phyloP scores from a whole-genome alignment of 2,329 filamentous ascomycete species.

The Aspergillus jensenii region DNA sequence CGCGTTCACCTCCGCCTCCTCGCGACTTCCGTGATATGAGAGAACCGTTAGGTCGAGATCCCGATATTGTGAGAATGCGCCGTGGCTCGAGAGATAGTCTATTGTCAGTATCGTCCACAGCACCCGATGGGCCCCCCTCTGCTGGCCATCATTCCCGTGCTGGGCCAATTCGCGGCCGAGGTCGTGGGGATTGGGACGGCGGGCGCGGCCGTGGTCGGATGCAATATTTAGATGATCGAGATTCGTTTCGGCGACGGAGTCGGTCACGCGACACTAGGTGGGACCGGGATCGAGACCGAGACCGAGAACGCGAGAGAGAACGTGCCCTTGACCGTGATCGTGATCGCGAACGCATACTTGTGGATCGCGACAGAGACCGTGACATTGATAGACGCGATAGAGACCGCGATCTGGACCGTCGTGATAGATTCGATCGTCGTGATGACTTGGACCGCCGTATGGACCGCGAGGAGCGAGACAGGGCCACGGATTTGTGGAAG shows the following conservation, averaged over 20 bases:
- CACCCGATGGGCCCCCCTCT: constrained; percentile 37
- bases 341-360: constrained; percentile 23
- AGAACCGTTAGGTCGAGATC: constrained; percentile 36
- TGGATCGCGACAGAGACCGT: constrained; percentile 31
- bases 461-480: constrained; percentile 32
- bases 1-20: constrained; percentile 40
- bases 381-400: constrained; percentile 15
- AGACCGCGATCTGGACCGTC: constrained; percentile 34
- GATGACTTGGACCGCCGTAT: constrained; percentile 33
- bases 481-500: constrained; percentile 37
- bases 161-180: constrained; percentile 42
- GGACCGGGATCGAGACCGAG: constrained; percentile 41
- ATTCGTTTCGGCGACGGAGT: constrained; percentile 44
- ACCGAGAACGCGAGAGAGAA: constrained; percentile 37
- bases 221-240: constrained; percentile 42
- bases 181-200: constrained; percentile 44
- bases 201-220: constrained; percentile 44
- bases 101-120: constrained; percentile 35
- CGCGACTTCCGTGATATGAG: constrained; percentile 43
- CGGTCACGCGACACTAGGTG: constrained; percentile 46
- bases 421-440: constrained; percentile 31
- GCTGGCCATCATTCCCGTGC: constrained; percentile 35
- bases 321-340: constrained; percentile 33
- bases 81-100: constrained; percentile 47
- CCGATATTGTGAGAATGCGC: constrained; percentile 41